Conservation (phyloP, 441 rosid species). For the Populus hybrid region DNA sequence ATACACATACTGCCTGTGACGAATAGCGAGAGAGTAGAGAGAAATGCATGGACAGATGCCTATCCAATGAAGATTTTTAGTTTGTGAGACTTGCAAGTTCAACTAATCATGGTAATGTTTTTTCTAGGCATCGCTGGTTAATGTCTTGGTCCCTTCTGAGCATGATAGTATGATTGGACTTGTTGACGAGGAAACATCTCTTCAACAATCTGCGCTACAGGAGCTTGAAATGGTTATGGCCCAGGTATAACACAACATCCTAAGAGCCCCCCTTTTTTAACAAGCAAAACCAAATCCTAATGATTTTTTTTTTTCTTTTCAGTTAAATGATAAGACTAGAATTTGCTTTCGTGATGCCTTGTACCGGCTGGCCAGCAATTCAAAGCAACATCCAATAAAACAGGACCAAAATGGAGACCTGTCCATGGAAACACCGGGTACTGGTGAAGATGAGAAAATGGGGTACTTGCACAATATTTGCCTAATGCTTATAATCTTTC, state of each 20-base stretch:
- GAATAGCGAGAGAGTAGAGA: not conserved
- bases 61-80: not conserved
- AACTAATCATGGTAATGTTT: conserved; percentile 17
- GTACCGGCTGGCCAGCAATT: conserved; percentile 78
- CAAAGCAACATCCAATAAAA: conserved; percentile 28
- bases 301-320: conserved; percentile 14
- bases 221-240: conserved; percentile 64
- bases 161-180: conserved; percentile 15
- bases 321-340: conserved; percentile 63
- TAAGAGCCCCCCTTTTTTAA: not conserved
- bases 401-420: conserved; percentile 10
- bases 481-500: not conserved
- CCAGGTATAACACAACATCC: conserved; percentile 41
- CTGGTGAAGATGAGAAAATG: conserved; percentile 20
- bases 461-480: conserved; percentile 25
- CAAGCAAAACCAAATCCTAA: not conserved
- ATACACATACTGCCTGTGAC: not conserved
- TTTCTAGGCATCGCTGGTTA: conserved; percentile 28
- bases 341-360: conserved; percentile 81
- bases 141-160: conserved; percentile 23
- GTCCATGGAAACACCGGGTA: conserved; percentile 13
- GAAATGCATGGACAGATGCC: not conserved
- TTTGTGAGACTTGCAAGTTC: not conserved
- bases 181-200: conserved; percentile 33
- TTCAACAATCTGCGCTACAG: conserved; percentile 59